A percentile compares a stretch with the other conserved stretches of the same genome.
These are phyloP conservation scores for Malassezia equina DNA, from an alignment of 1,284 basidiomycete genomes.

Conservation along the genomic window DNA sequence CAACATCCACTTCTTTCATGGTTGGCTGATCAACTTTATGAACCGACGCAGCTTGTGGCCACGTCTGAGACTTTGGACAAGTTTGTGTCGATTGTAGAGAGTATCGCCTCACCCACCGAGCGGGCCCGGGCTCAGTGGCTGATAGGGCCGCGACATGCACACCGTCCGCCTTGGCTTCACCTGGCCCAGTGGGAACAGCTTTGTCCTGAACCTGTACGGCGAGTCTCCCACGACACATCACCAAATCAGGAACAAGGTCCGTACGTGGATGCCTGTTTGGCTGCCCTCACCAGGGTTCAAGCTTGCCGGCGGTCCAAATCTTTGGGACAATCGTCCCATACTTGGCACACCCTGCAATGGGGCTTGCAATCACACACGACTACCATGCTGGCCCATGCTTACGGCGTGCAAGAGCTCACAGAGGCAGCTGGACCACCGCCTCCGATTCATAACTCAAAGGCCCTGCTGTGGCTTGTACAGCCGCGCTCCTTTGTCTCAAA, in stretches of 20 bases:
- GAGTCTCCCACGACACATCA: background rate
- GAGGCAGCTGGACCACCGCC: background rate
- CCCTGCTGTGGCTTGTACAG: slow-evolving; percentile 8
- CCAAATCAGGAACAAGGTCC: background rate
- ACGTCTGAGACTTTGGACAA: slow-evolving; percentile 9
- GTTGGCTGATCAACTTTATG: background rate
- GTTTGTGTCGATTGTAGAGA: slow-evolving; percentile 7
- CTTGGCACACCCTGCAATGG: slow-evolving; percentile 9
- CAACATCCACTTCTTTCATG: background rate
- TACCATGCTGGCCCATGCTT: slow-evolving; percentile 9
- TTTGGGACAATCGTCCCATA: slow-evolving; percentile 15
- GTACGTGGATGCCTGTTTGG: background rate
- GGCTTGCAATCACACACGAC: slow-evolving; percentile 6
- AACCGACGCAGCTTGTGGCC: slow-evolving; percentile 3
- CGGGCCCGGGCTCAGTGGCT: slow-evolving; percentile 7
- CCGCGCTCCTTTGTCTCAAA: slow-evolving; percentile 10
- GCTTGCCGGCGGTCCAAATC: slow-evolving; percentile 3
- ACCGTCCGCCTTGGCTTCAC: background rate
- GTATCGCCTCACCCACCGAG: slow-evolving; percentile 5
- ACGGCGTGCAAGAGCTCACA: slow-evolving; percentile 10
- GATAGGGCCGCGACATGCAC: background rate
- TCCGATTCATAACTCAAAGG: background rate
- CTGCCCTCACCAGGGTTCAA: background rate
- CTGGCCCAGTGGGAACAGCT: background rate
- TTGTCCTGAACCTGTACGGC: background rate